Conservation (phyloP, 768 basidiomycete genomes). For the Flagelloscypha sp. region DNA sequence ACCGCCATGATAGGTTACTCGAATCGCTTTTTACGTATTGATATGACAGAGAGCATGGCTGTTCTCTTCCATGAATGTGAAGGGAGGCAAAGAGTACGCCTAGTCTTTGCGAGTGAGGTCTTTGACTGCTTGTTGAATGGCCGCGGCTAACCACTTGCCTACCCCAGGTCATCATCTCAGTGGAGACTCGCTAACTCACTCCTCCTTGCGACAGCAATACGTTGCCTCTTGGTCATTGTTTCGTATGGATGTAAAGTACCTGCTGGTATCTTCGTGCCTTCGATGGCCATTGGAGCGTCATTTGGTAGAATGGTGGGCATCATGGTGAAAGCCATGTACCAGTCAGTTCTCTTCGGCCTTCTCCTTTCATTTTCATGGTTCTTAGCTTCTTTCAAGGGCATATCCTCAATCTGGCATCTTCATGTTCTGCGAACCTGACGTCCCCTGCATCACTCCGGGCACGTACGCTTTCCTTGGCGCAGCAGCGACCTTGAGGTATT, state of each 20-base stretch:
- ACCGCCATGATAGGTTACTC: slow-evolving; percentile 92
- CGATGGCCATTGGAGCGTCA: slow-evolving; percentile 96
- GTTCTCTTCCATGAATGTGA: slow-evolving; percentile 95
- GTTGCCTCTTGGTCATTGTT: slow-evolving; percentile 78
- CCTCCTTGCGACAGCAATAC: slow-evolving; percentile 82
- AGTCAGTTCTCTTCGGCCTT: slow-evolving; percentile 32
- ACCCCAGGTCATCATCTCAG: slow-evolving; percentile 68
- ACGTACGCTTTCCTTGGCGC: slow-evolving; percentile 98
- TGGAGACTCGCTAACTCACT: slow-evolving; percentile 95
- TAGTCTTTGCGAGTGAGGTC: slow-evolving; percentile 88
- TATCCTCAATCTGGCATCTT: slow-evolving; percentile 84
- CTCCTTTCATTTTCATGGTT: not conserved
- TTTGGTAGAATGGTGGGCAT: slow-evolving; percentile 98
- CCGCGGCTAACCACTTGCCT: slow-evolving; percentile 7
- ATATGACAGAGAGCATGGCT: slow-evolving; percentile 96
- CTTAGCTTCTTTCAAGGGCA: slow-evolving; percentile 40
- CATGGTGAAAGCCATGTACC: slow-evolving; percentile 86
- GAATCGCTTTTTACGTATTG: slow-evolving; percentile 90
- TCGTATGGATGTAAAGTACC: slow-evolving; percentile 97
- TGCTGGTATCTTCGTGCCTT: slow-evolving; percentile 96
- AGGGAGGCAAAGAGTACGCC: slow-evolving; percentile 81
- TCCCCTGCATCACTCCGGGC: slow-evolving; percentile 96
- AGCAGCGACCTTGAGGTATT: slow-evolving; percentile 86
- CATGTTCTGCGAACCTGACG: slow-evolving; percentile 81
- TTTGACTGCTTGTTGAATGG: not conserved